Evolutionary conservation across 805 yeast species (phyloP).

Genomic region (Candida khao-thaluensis): DNA sequence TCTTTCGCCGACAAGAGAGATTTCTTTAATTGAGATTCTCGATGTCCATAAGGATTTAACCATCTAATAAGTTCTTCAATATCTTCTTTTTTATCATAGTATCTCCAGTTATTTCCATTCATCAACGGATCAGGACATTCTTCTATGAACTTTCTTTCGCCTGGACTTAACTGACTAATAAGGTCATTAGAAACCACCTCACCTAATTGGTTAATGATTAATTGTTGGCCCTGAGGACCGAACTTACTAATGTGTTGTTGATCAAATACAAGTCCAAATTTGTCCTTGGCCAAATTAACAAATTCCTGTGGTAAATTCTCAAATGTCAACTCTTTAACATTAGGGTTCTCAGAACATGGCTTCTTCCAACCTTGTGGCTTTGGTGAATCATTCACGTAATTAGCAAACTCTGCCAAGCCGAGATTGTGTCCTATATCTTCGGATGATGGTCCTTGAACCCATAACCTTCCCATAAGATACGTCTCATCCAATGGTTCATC

Average conservation of each 20-base stretch:
- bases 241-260: conserved; percentile 17
- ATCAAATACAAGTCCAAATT: conserved; percentile 29
- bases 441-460: conserved; percentile 86
- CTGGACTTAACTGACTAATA: conserved; percentile 22
- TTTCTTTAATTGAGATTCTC: conserved; percentile 66
- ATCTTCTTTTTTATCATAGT: conserved; percentile 59
- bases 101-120: conserved; percentile 64
- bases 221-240: not conserved
- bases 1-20: conserved; percentile 57
- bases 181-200: conserved; percentile 14
- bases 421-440: conserved; percentile 39
- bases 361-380: not conserved
- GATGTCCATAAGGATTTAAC: conserved; percentile 71
- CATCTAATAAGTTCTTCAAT: conserved; percentile 56
- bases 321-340: conserved; percentile 24
- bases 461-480: conserved; percentile 77
- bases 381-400: conserved; percentile 39
- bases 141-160: conserved; percentile 64
- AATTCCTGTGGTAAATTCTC: conserved; percentile 19
- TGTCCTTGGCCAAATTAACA: conserved; percentile 25
- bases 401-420: conserved; percentile 10
- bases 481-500: conserved; percentile 52
- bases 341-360: conserved; percentile 3
- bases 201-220: conserved; percentile 21
- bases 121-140: conserved; percentile 60